These are phyloP conservation scores for Dryadomyces sulphureus DNA, from an alignment of 2,329 filamentous ascomycete genomes.

Conservation along the genomic window DNA sequence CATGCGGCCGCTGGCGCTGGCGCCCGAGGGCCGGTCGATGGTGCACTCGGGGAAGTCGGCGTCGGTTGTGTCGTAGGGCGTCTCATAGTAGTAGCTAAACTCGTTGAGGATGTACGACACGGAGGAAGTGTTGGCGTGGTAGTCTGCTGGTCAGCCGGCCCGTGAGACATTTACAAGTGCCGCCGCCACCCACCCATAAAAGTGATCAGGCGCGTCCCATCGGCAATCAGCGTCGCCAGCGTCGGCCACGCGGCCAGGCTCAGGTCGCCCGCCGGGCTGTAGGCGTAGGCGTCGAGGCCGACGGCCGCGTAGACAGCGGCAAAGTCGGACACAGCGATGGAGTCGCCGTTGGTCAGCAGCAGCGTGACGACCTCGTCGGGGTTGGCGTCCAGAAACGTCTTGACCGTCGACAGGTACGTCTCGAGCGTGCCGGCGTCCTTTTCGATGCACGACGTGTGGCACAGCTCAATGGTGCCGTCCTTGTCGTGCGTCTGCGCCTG, in stretches of 20 bases:
- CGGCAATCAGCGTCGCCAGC: slow-evolving; percentile 47
- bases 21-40: slow-evolving; percentile 42
- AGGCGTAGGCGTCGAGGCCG: slow-evolving; percentile 42
- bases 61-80: slow-evolving; percentile 48
- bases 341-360: slow-evolving; percentile 47
- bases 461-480: slow-evolving; percentile 38
- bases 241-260: slow-evolving; percentile 51
- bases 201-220: slow-evolving; percentile 48
- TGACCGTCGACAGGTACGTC: slow-evolving; percentile 40
- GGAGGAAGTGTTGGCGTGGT: slow-evolving; percentile 28
- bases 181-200: slow-evolving; percentile 45
- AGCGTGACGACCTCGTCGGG: slow-evolving; percentile 47
- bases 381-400: slow-evolving; percentile 43
- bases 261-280: slow-evolving; percentile 28
- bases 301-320: slow-evolving; percentile 37
- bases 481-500: slow-evolving; percentile 47
- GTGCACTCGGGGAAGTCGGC: slow-evolving; percentile 47
- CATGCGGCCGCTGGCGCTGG: slow-evolving; percentile 24
- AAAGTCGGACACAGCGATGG: slow-evolving; percentile 39
- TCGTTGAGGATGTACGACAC: slow-evolving; percentile 51
- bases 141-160: slow-evolving; percentile 34
- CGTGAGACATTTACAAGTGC: too few species aligned
- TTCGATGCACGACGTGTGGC: slow-evolving; percentile 48
- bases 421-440: slow-evolving; percentile 43
- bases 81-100: slow-evolving; percentile 54